Base-by-base conservation (phyloP, 202 grass and related monocot genomes). In the Carex arenaria region DNA sequence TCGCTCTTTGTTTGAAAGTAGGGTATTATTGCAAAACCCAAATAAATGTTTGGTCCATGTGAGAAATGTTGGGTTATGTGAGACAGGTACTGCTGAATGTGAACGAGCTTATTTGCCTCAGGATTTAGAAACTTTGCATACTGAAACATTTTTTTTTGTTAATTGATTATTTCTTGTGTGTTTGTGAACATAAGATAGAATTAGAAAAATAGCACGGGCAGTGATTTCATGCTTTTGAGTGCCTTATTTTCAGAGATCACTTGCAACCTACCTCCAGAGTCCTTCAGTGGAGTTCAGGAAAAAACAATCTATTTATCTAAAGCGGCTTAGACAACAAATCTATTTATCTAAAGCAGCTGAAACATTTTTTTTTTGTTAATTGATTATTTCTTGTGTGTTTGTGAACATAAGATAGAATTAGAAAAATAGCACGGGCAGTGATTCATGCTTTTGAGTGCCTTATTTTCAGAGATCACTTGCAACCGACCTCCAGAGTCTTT, bases 201-300 rank as follows among this genome's bases (percentile, higher is more conserved):
- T 55, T 75, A 4, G 51, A 57, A 34, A 57, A n/a, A 32, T 57
- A 57, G 5, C 14, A 36, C 1, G 7, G 13, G 7, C 51, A n/a
- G 3, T 59, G 36, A 60, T 20, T 20, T 78, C 53, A 36, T 38
- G 10, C 12, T 57, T 57, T 61, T 64, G 10, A 42, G 4, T 85
- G 54, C 32, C 47, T 82, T 84, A 75, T 85, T 45, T 87, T 85
- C 87, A 96, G 96, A 90, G 96, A 64, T 89, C 96, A 57, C 93
- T 96, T 87, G 96, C 96, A 84, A 96, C 96, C 53, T 89, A 99
- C 70, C 89, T 99, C 19, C 96, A 96, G 85, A 90, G 85, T 66
- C 86, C 96, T 30, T 99, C 96, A 3, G 94, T 96, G 91, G 96
- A 99, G 55, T 96, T 99, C 59, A 82, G 96, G 56, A 95, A 92